Percentiles rank a stretch among this genome's conserved stretches.
phyloP scores from a whole-genome alignment of 441 rosid species.

The Codiaeum variegatum region DNA sequence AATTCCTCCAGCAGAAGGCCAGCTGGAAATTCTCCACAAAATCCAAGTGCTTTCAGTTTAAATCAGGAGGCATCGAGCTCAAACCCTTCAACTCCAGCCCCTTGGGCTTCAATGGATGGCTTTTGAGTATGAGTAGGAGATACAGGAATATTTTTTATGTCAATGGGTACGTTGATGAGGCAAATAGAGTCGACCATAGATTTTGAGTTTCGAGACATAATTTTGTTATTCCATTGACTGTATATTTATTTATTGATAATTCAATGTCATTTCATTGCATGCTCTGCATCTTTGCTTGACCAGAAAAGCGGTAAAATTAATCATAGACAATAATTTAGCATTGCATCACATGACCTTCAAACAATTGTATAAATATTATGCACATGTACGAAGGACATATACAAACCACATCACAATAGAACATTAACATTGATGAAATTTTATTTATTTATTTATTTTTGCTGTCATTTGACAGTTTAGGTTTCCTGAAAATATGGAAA shows the following conservation, averaged over 20 bases:
- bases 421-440: too few species aligned
- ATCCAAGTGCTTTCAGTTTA: conserved; percentile 41
- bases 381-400: too few species aligned
- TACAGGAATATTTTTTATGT: conserved; percentile 49
- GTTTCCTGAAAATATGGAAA: too few species aligned
- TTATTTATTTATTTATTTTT: too few species aligned
- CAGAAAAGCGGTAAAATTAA: background rate
- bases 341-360: background rate
- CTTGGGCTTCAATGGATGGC: conserved; percentile 63
- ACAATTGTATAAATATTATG: too few species aligned
- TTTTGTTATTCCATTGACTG: conserved; percentile 9
- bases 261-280: background rate
- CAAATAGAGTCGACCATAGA: conserved; percentile 42
- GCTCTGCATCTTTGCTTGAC: background rate
- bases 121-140: conserved; percentile 53
- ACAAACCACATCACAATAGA: too few species aligned
- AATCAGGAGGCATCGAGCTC: conserved; percentile 73
- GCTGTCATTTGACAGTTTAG: too few species aligned
- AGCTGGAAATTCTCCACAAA: conserved; percentile 70
- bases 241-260: background rate
- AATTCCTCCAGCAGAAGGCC: conserved; percentile 65
- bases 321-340: background rate
- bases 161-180: conserved; percentile 43
- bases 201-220: conserved; percentile 49
- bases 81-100: conserved; percentile 57